phyloP scores from a whole-genome alignment of 306 rosid genomes.

The Lablab purpureus region DNA sequence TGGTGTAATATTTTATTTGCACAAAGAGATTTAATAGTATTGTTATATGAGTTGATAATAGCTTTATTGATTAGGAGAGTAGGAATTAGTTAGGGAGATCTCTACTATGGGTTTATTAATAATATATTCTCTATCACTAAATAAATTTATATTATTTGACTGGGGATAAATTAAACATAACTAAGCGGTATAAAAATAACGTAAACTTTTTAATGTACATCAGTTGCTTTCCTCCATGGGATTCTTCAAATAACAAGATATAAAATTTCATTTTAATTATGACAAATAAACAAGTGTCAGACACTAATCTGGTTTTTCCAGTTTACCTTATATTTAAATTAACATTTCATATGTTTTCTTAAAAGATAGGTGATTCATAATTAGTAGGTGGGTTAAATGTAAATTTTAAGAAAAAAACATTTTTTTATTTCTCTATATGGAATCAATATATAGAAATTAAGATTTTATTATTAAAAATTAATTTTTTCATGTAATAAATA shows the following conservation, averaged over 20 bases:
- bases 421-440: no score
- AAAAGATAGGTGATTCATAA: no score
- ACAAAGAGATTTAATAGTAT: not conserved
- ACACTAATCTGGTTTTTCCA: no score
- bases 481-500: no score
- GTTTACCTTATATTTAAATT: no score
- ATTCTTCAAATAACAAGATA: not conserved
- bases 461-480: no score
- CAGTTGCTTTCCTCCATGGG: slow-evolving; percentile 12
- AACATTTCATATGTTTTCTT: no score
- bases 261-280: not conserved
- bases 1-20: not conserved
- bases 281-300: not conserved
- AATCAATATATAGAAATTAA: no score
- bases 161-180: not conserved
- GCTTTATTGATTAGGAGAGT: not conserved
- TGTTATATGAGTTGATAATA: not conserved
- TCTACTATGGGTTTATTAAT: not conserved
- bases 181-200: not conserved
- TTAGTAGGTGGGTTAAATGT: no score
- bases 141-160: not conserved
- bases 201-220: not conserved
- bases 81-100: not conserved
- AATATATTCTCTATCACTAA: not conserved
- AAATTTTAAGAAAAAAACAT: no score